A percentile compares a stretch with the other conserved stretches of the same genome.
phyloP scores from a whole-genome alignment of 1,284 basidiomycete genomes.

The Ceratobasidium sp. region DNA sequence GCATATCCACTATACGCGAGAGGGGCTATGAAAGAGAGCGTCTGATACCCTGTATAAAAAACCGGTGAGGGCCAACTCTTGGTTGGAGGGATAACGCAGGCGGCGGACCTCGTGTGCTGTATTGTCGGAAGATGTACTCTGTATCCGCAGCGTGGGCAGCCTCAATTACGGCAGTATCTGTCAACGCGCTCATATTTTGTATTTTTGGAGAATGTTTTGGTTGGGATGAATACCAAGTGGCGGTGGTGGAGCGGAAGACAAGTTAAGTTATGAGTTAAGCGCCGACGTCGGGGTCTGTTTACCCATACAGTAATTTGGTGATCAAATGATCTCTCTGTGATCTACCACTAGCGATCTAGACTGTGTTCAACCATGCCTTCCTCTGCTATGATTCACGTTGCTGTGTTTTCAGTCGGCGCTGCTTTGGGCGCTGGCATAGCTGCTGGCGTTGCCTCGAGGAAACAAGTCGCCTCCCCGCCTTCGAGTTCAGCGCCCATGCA shows the following conservation, averaged over 20 bases:
- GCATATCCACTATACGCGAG: conserved; percentile 69
- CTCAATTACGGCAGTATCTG: neutral
- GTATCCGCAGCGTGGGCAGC: conserved; percentile 54
- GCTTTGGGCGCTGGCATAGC: conserved; percentile 74
- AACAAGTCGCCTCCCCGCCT: conserved; percentile 36
- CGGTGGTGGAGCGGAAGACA: neutral
- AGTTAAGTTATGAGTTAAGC: neutral
- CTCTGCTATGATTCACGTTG: conserved; percentile 64
- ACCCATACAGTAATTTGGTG: conserved; percentile 9
- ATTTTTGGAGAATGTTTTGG: neutral
- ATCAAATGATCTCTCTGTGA: conserved; percentile 20
- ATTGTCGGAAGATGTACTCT: conserved; percentile 71
- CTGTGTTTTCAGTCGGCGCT: conserved; percentile 80
- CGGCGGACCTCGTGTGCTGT: conserved; percentile 53
- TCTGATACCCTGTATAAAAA: conserved; percentile 66
- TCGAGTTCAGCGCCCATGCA: conserved; percentile 44
- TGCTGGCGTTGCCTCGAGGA: conserved; percentile 61
- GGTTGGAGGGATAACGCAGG: conserved; percentile 46
- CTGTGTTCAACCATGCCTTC: conserved; percentile 16
- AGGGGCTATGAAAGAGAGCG: conserved; percentile 71
- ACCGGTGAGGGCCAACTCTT: conserved; percentile 49
- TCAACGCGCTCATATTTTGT: neutral
- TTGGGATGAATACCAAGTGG: neutral
- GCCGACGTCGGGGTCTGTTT: conserved; percentile 39
- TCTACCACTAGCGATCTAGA: neutral